Evolutionary conservation across 2,329 filamentous ascomycete species (phyloP), one percentile per base, ranked within the genome.

Genomic region (Pseudonectria foliicola): DNA sequence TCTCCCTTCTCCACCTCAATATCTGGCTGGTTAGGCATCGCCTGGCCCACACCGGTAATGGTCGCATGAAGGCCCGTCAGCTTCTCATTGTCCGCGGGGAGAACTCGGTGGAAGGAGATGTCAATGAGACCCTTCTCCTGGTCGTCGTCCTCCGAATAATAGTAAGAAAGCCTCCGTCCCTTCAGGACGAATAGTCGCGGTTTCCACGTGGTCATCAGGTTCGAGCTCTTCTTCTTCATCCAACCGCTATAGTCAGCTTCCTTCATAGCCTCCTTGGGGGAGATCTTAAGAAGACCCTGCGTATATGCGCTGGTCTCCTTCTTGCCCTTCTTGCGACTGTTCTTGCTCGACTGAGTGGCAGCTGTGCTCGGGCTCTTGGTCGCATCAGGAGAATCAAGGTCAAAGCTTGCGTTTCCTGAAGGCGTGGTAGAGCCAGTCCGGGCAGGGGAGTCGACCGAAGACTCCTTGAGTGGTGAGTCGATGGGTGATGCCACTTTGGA

Each of bases 211-310:
- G 88, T 88, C 82, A 98, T 95, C 24, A 96, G 70, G 53, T 90
- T 92, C 2, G 87, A 90, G 40, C 87, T 95, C 62, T 93, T 89
- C 73, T 98, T 98, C 70, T 92, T 96, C 92, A 98, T 98, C 92
- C 92, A 98, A 2, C 92, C 92, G 52, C 82, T 90, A 59, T 95
- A 96, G 55, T 98, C 90, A 36, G 87, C 90, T 42, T 78, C 80
- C 42, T 79, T 67, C 61, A 95, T 92, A 41, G 90, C 88, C 55
- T 95, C 86, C 36, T 79, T 71, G 0, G 92, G 92, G 0, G 76
- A 66, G 40, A 90, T 83, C 60, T 89, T 88, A 49, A 85, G 75
- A 27, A 96, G 66, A 0, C 92, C 92, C 21, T 85, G 82, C 13
- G 81, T 85, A 61, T 96, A 98, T 1, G 92, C 92, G 53, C 89